These are phyloP conservation scores for Sporobolomyces phaffii DNA, from an alignment of 768 basidiomycete species.

Conservation along the genomic window DNA sequence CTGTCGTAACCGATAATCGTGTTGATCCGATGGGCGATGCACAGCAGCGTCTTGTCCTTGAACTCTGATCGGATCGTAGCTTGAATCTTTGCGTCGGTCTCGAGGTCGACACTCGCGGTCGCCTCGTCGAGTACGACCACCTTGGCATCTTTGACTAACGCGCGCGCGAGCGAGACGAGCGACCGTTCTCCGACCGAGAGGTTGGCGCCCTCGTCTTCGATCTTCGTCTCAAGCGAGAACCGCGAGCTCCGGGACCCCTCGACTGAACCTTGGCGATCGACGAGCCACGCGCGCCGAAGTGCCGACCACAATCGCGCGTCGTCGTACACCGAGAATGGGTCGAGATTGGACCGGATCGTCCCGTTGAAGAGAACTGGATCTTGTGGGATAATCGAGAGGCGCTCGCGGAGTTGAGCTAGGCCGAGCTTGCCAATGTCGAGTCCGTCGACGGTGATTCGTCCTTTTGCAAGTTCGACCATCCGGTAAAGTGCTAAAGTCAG, in stretches of 20 bases:
- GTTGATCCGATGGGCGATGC: constrained; percentile 36
- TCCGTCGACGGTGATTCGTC: constrained; percentile 69
- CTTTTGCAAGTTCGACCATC: constrained; percentile 67
- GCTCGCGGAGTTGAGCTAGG: constrained; percentile 47
- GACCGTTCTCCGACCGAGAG: constrained; percentile 56
- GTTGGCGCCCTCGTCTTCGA: constrained; percentile 70
- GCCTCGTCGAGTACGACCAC: constrained; percentile 67
- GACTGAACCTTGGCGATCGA: constrained; percentile 51
- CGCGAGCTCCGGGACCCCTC: constrained; percentile 44
- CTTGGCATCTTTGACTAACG: constrained; percentile 72
- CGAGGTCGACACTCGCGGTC: constrained; percentile 49
- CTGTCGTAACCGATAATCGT: constrained; percentile 60
- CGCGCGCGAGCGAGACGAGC: constrained; percentile 76
- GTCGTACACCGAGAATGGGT: constrained; percentile 71
- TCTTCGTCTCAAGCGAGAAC: constrained; percentile 71
- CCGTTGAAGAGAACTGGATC: constrained; percentile 58
- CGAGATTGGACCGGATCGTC: constrained; percentile 75
- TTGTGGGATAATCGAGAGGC: constrained; percentile 39
- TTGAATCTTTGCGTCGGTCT: constrained; percentile 85
- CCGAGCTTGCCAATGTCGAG: constrained; percentile 77
- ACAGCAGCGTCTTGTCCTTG: constrained; percentile 63
- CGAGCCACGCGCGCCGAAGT: constrained; percentile 70
- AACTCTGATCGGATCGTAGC: constrained; percentile 75
- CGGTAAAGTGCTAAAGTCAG: constrained; percentile 69
- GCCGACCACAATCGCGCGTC: constrained; percentile 80